phyloP scores from a whole-genome alignment of 176 grass and related monocot species.

The Ananas comosus region DNA sequence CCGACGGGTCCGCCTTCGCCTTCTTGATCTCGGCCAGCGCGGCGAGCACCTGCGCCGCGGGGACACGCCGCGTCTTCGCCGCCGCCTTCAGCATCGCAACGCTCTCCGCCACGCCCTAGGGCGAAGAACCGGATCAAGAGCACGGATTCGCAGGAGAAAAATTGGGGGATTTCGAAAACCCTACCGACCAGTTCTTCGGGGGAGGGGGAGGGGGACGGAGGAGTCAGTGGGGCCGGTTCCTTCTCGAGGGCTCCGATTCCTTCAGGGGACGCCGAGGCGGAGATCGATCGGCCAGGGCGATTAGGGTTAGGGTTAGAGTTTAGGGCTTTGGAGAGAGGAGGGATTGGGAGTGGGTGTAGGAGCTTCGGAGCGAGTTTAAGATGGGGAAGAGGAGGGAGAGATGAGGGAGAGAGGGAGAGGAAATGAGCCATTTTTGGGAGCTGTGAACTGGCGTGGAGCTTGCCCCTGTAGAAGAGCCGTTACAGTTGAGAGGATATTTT shows the following conservation, averaged over 20 bases:
- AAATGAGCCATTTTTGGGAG: slow-evolving; percentile 9
- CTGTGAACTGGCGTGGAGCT: too few relatives aligned
- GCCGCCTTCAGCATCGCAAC: slow-evolving; percentile 75
- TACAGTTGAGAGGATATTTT: too few relatives aligned
- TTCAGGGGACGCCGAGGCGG: slow-evolving; percentile 17
- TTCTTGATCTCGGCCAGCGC: slow-evolving; percentile 74
- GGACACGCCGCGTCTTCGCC: slow-evolving; percentile 67
- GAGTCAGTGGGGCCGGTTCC: slow-evolving; percentile 1
- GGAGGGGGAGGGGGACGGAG: neutral
- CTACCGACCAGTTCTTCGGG: slow-evolving; percentile 10
- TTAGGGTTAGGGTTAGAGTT: neutral
- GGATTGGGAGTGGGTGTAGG: neutral
- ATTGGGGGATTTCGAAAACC: neutral
- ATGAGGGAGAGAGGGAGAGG: neutral
- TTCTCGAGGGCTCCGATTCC: slow-evolving; percentile 15
- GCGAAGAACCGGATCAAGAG: neutral
- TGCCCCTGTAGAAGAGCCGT: too few relatives aligned
- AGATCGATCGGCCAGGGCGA: neutral
- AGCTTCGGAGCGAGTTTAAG: neutral
- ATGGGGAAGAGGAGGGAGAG: neutral
- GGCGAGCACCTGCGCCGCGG: slow-evolving; percentile 43
- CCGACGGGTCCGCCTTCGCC: slow-evolving; percentile 48
- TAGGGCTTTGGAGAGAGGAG: slow-evolving; percentile 5
- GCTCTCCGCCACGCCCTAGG: slow-evolving; percentile 47
- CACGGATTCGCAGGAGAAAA: neutral